Conservation (phyloP, 768 basidiomycete species). For the Galerina sulciceps region DNA sequence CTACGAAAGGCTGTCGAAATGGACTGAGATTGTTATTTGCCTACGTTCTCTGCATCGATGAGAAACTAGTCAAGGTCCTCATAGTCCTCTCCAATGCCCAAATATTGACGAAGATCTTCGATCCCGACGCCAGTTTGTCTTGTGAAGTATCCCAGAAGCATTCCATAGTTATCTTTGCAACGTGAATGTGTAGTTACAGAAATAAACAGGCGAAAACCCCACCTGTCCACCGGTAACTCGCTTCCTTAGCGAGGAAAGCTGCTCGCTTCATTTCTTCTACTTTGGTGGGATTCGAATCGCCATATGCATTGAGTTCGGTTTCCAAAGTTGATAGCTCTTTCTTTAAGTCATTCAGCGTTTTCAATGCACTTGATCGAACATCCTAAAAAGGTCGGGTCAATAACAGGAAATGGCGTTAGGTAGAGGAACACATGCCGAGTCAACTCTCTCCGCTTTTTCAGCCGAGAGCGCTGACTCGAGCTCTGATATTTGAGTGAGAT, state of each 20-base stretch:
- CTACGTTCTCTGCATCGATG: background rate
- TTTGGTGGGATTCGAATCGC: conserved; percentile 82
- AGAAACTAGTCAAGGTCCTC: conserved; percentile 64
- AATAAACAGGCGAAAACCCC: conserved; percentile 24
- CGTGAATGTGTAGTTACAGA: conserved; percentile 1
- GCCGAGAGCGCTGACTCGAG: conserved; percentile 47
- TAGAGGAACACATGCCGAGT: conserved; percentile 48
- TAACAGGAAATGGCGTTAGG: conserved; percentile 2
- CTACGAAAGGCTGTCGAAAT: conserved; percentile 19
- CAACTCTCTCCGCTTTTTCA: conserved; percentile 58
- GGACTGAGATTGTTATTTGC: conserved; percentile 4
- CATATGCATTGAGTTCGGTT: conserved; percentile 75
- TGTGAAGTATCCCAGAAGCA: conserved; percentile 67
- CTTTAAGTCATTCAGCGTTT: conserved; percentile 50
- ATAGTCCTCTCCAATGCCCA: conserved; percentile 74
- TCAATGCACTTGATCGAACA: conserved; percentile 56
- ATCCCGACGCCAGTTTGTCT: conserved; percentile 61
- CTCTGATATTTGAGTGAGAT: conserved; percentile 54
- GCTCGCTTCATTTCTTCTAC: conserved; percentile 79
- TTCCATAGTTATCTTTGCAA: conserved; percentile 68
- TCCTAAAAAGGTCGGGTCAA: conserved; percentile 43
- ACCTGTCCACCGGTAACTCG: conserved; percentile 91
- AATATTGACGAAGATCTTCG: conserved; percentile 67
- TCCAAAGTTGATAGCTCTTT: conserved; percentile 56
- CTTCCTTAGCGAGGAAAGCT: conserved; percentile 79